Base-by-base conservation (phyloP, 768 basidiomycete genomes). In the Amylocystis lapponica region DNA sequence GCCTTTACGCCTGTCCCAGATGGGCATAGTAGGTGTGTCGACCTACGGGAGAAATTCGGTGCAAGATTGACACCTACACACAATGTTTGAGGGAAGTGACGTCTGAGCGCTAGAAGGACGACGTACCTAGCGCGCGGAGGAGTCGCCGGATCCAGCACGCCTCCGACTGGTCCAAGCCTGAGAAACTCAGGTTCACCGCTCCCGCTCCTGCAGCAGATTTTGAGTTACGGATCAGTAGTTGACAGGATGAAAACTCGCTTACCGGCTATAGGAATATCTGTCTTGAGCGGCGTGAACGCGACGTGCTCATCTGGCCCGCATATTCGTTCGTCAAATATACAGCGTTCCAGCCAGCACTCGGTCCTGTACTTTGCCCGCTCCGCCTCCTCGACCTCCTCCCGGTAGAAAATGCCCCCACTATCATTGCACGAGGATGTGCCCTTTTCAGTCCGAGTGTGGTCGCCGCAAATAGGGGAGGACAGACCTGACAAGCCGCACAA, bases 331-430 rank as follows among this genome's bases (percentile, higher is more conserved):
- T 83, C 79, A 41, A 77, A 83, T 12, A 91, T 74, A 53, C 88
- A 95, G 33, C 76, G 76, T 60, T 97, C 93, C 1, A 97, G 69
- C 93, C 93, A 97, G 58, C 89, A 94, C 61, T 96, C 93, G 0
- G 93, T 95, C 33, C 92, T 77, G 54, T 81, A 89, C 51, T 79
- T 82, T n/a, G 51, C 42, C 35, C 75, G 70, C 49, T 69, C 53
- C 1, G 27, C 10, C 6, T 66, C 61, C 41, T 81, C 78, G 5
- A 61, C 56, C 56, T 87, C 85, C 25, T 74, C 71, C 3, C 62
- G 65, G 50, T 72, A 86, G n/a, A 86, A 49, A 48, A 78, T 78
- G 51, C 82, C 86, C 21, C 85, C 86, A 53, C 86, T 89, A n/a
- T n/a, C n/a, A n/a, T n/a, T n/a, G n/a, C n/a, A n/a, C n/a, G n/a